phyloP scores from a whole-genome alignment of 257 asterid species.

The Penstemon newberryi region DNA sequence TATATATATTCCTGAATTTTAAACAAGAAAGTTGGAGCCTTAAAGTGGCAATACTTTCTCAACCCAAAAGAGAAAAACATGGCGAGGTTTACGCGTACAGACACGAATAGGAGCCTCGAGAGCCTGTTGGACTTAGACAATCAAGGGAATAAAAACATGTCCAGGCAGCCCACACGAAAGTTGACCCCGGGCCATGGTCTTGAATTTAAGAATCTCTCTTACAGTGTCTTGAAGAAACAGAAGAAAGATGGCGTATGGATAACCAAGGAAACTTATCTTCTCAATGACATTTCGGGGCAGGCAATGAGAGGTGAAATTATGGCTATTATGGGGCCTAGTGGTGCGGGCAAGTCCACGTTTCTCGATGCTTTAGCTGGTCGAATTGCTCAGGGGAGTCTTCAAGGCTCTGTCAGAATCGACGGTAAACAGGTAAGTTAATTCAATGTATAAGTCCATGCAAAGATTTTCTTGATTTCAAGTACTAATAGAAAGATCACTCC shows the following conservation, averaged over 20 bases:
- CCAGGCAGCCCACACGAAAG: constrained; percentile 45
- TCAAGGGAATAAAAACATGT: constrained; percentile 31
- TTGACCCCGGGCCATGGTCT: constrained; percentile 76
- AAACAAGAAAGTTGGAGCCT: constrained; percentile 12
- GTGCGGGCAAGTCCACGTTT: constrained; percentile 86
- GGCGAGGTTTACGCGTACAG: constrained; percentile 39
- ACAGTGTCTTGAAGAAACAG: constrained; percentile 59
- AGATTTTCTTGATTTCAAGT: not conserved
- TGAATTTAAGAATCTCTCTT: constrained; percentile 68
- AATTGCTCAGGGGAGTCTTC: constrained; percentile 83
- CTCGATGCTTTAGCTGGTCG: constrained; percentile 90
- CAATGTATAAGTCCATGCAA: not conserved
- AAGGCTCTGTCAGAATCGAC: constrained; percentile 79
- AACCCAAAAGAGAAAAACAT: constrained; percentile 14
- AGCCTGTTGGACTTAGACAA: constrained; percentile 60
- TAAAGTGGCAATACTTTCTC: not conserved
- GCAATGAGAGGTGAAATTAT: constrained; percentile 72
- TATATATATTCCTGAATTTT: constrained; percentile 2
- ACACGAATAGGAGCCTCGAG: constrained; percentile 55
- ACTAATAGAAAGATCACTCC: not conserved
- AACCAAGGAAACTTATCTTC: constrained; percentile 67
- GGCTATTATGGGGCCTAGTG: constrained; percentile 95
- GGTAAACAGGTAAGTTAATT: constrained; percentile 64
- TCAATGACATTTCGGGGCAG: constrained; percentile 80
- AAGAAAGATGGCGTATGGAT: constrained; percentile 80